These are phyloP conservation scores for Exophiala xenobiotica DNA, from an alignment of 2,329 filamentous ascomycete species.

Conservation along the genomic window DNA sequence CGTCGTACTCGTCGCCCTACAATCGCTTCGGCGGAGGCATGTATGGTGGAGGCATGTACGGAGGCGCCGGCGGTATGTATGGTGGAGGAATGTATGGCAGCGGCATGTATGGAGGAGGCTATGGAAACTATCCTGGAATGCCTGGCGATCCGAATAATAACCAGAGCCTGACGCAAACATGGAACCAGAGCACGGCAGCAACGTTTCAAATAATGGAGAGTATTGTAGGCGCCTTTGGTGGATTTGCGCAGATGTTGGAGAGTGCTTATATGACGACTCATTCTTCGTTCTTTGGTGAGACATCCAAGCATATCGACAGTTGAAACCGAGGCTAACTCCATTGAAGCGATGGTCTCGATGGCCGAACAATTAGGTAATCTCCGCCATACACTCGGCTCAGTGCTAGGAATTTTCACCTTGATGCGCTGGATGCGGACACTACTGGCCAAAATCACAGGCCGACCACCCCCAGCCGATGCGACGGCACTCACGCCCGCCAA, in stretches of 20 bases:
- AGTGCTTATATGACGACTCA: constrained; percentile 99
- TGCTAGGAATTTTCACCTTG: constrained; percentile 91
- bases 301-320: neutral
- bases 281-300: constrained; percentile 93
- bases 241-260: constrained; percentile 98
- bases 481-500: constrained; percentile 83
- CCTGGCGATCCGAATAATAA: constrained; percentile 65
- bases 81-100: constrained; percentile 48
- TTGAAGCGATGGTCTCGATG: constrained; percentile 89
- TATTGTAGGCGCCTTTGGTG: constrained; percentile 92
- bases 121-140: constrained; percentile 49
- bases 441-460: constrained; percentile 88
- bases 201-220: constrained; percentile 99
- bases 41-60: constrained; percentile 30
- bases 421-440: constrained; percentile 92
- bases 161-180: constrained; percentile 82
- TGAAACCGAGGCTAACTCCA: constrained; percentile 11
- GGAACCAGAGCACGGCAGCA: constrained; percentile 90
- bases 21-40: constrained; percentile 50
- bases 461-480: constrained; percentile 82
- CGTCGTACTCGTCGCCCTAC: constrained; percentile 56
- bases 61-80: constrained; percentile 43
- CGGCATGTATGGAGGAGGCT: constrained; percentile 49
- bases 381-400: constrained; percentile 86
- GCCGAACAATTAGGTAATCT: constrained; percentile 95